A percentile compares a stretch with the other conserved stretches of the same genome.
phyloP scores from a whole-genome alignment of 257 asterid species.

The Solanum paucissectum region DNA sequence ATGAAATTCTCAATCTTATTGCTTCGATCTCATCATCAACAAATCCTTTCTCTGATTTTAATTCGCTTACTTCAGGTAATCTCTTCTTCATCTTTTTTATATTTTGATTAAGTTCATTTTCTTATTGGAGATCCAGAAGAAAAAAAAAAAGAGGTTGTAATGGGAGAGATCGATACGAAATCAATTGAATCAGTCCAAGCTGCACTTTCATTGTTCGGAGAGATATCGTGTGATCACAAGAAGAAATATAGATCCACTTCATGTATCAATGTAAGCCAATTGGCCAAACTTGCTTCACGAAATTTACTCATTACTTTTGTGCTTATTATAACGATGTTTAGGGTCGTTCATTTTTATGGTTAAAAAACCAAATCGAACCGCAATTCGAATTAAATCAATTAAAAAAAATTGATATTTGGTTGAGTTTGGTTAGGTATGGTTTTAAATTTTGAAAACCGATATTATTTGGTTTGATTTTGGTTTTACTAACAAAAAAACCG shows the following conservation, averaged over 20 bases:
- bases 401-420: no score
- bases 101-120: background rate
- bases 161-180: conserved; percentile 65
- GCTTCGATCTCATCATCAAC: background rate
- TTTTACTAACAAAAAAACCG: no score
- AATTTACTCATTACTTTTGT: background rate
- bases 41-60: no score
- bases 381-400: no score
- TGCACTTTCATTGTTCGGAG: conserved; percentile 36
- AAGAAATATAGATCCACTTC: background rate
- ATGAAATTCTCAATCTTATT: background rate
- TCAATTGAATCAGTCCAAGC: background rate
- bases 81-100: background rate
- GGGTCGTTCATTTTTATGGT: no score
- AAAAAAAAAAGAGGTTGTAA: background rate
- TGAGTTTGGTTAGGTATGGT: no score
- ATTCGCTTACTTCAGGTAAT: background rate
- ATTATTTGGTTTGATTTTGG: no score
- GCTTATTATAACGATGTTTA: background rate
- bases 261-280: background rate
- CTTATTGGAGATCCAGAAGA: background rate
- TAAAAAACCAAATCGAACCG: no score
- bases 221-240: background rate
- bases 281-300: background rate
- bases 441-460: no score